Base-by-base conservation (phyloP, 768 basidiomycete species). In the Hebeloma cylindrosporum region DNA sequence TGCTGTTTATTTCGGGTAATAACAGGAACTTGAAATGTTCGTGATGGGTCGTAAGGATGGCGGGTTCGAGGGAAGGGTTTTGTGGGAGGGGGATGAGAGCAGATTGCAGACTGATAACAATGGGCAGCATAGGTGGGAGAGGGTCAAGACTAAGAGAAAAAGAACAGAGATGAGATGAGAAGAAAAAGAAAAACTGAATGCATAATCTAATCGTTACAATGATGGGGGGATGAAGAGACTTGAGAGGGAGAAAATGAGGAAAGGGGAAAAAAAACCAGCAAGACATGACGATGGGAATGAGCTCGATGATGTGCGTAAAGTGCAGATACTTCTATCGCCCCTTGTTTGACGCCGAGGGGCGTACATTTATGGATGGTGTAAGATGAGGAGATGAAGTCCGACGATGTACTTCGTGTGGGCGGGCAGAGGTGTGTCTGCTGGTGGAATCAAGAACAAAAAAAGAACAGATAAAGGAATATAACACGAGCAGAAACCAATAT, bases 141-240 rank as follows among this genome's bases (percentile, higher is more conserved):
- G 62, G 47, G 57, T 46, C 53, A 64, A 48, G 42, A 47, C 28
- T 40, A 66, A 60, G 66, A 63, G 78, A 76, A 80, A n/a, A n/a
- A n/a, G n/a, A n/a, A n/a, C n/a, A n/a, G n/a, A n/a, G n/a, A n/a
- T 53, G 53, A 52, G 50, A 45, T 38, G 40, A 51, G 42, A 43
- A 16, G 44, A 34, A 23, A 44, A 33, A 34, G 27, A 20, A 18
- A 16, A 44, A 22, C n/a, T n/a, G n/a, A n/a, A n/a, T n/a, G n/a
- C n/a, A n/a, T n/a, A n/a, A n/a, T n/a, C n/a, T n/a, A n/a, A n/a
- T n/a, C n/a, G n/a, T n/a, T n/a, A n/a, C n/a, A 55, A 48, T 60
- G 52, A 52, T 48, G 47, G 38, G 30, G 38, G 41, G 46, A 46
- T n/a, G 36, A 51, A 55, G 30, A 31, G 25, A 26, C 17, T n/a